phyloP scores from a whole-genome alignment of 2,329 filamentous ascomycete genomes.

The Gremmenia infestans region DNA sequence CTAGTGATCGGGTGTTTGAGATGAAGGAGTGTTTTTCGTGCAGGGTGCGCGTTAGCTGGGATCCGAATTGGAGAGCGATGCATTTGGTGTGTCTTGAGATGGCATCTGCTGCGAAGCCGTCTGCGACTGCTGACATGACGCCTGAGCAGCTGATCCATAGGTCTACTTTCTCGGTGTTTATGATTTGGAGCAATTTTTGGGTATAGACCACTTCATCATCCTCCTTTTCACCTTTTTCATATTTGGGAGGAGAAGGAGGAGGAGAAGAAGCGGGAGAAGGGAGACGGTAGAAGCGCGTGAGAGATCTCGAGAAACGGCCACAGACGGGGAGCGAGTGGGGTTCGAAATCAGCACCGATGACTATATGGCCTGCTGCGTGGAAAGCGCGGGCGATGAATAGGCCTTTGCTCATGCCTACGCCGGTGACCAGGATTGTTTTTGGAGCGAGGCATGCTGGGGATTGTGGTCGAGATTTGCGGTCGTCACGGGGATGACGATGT shows the following conservation, averaged over 20 bases:
- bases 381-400: constrained; percentile 62
- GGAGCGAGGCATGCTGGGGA: constrained; percentile 39
- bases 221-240: constrained; percentile 15
- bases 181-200: constrained; percentile 50
- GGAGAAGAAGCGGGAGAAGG: constrained; percentile 23
- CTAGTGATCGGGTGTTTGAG: constrained; percentile 47
- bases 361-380: constrained; percentile 58
- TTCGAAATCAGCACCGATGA: constrained; percentile 66
- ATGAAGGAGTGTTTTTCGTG: constrained; percentile 65
- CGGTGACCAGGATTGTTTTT: constrained; percentile 53
- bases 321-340: constrained; percentile 41
- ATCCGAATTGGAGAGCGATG: constrained; percentile 58
- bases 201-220: constrained; percentile 43
- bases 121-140: constrained; percentile 60
- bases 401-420: constrained; percentile 68
- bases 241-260: no score
- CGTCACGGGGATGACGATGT: neutral
- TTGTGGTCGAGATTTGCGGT: constrained; percentile 4
- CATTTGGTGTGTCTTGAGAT: constrained; percentile 54
- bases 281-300: constrained; percentile 51
- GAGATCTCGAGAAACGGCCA: constrained; percentile 53
- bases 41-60: constrained; percentile 50
- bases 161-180: constrained; percentile 56
- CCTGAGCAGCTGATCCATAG: constrained; percentile 72
- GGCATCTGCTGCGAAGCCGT: constrained; percentile 58